Evolutionary conservation across 805 yeast species (phyloP), one percentile per base, ranked within the genome.

Genomic region (Myxozyma geophila): DNA sequence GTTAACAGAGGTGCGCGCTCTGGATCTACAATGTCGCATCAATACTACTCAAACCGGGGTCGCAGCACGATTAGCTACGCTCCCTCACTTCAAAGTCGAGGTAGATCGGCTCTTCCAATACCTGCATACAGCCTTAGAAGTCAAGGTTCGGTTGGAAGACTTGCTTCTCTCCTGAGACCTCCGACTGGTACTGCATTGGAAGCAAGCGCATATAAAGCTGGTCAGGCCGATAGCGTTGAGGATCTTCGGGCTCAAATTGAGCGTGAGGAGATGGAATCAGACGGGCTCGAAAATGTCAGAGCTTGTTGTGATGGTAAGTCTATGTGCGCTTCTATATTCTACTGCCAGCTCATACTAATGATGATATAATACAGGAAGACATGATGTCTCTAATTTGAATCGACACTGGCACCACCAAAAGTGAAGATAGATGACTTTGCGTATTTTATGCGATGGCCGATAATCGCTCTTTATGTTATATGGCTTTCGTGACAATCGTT

Each of bases 211-310:
- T 61, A 57, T 40, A 58, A 53, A n/a, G 40, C 48, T 7, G 35
- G 40, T 9, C 56, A 41, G 41, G 57, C 19, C 13, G 61, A 54
- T 37, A 66, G 69, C 43, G 37, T 52, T n/a, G 64, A 43, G 7
- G 58, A 54, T 35, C 35, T 58, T 7, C 54, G 51, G 2, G 54
- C 49, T 3, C 54, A 64, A 19, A 52, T 59, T 48, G 58, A 63
- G 39, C 21, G 50, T 13, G 68, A 66, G 15, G 55, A 51, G 40
- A 76, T 85, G 58, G 77, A 80, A 13, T 76, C 82, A 50, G 85
- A 80, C 60, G 82, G 79, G 55, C 59, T 79, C 48, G 78, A 76
- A 19, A 83, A 79, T 17, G 77, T 77, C 48, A 81, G 81, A 63
- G 73, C 74, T 19, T 66, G 76, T 63, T 74, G 75, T 60, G 71